A percentile compares a stretch with the other conserved stretches of the same genome.
phyloP scores from a whole-genome alignment of 2,329 filamentous ascomycete genomes.

The Venturia oleaginea region DNA sequence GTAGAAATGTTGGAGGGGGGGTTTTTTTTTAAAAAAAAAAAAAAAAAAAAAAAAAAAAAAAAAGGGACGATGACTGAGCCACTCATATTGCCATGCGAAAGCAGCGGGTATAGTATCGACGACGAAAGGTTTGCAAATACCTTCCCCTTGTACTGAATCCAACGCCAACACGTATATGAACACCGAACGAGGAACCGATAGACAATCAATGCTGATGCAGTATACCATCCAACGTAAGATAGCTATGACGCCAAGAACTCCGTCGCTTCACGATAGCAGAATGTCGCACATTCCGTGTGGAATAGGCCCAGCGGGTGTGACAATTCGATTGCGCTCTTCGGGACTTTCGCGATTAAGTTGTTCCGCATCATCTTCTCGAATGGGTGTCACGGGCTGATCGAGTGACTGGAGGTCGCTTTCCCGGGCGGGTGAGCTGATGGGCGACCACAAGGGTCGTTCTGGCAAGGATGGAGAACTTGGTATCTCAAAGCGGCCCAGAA shows the following conservation, averaged over 20 bases:
- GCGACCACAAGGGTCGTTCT: background rate
- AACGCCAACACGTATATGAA: background rate
- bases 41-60: no score
- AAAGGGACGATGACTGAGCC: background rate
- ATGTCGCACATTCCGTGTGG: background rate
- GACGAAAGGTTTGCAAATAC: background rate
- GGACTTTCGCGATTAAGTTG: background rate
- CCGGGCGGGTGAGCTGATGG: background rate
- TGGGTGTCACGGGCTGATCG: background rate
- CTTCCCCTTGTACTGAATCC: background rate
- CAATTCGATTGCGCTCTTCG: slow-evolving; percentile 9
- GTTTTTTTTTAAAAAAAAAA: no score
- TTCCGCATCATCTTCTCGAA: background rate
- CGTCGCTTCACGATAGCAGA: background rate
- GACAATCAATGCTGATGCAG: background rate
- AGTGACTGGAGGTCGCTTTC: background rate
- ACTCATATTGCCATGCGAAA: slow-evolving; percentile 2
- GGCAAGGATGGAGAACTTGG: background rate
- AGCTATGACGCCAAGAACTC: background rate
- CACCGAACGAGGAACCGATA: background rate
- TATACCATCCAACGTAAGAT: background rate
- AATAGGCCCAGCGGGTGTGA: slow-evolving; percentile 1
- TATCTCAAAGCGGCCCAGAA: background rate
- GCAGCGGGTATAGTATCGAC: background rate
- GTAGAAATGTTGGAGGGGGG: background rate